Evolutionary conservation across 2,329 filamentous ascomycete species (phyloP), one percentile per base, ranked within the genome.

Genomic region (Calycina herbarum): DNA sequence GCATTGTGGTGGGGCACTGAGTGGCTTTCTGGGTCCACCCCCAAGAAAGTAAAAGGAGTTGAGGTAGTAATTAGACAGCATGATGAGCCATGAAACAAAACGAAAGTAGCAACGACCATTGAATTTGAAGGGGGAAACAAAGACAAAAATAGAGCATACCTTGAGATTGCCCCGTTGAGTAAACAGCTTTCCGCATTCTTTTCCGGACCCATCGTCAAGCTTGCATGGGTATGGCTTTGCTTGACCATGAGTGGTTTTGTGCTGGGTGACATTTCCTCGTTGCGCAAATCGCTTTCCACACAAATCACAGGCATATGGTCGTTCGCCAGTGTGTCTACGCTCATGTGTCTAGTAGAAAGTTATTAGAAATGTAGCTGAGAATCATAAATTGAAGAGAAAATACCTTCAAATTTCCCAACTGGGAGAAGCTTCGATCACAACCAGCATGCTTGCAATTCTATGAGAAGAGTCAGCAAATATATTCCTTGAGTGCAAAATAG

Each of bases 151-250:
- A 27, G 3, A 33, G 66, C 78, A 60, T 74, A 92, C 91, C 86
- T 98, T 98, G 71, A 97, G 85, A 75, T 97, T 97, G 8, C 94
- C 94, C 1, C 94, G 85, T 72, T 96, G 92, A 0, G 92, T 96
- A 76, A 97, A 97, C 56, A 89, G 85, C 80, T 97, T 97, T 67
- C 88, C 87, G 79, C 94, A 98, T 67, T 87, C 84, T 54, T 54
- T 54, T 24, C 48, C 48, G 10, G 48, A 27, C 13, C 48, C 48
- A 27, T 54, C 48, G 72, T 96, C 93, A 7, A 97, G 83, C 67
- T 85, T 87, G 79, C 94, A 98, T 35, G 86, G 85, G 76, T 90
- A 97, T 0, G 89, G 91, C 78, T 95, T 96, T 45, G 86, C 83
- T 57, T 89, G 85, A 67, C 88, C 84, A 77, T 97, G 94, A 1